Percentiles rank a stretch among this genome's conserved stretches.
These are phyloP conservation scores for Fusarium sp. DNA, from an alignment of 2,329 filamentous ascomycete genomes.

Conservation along the genomic window DNA sequence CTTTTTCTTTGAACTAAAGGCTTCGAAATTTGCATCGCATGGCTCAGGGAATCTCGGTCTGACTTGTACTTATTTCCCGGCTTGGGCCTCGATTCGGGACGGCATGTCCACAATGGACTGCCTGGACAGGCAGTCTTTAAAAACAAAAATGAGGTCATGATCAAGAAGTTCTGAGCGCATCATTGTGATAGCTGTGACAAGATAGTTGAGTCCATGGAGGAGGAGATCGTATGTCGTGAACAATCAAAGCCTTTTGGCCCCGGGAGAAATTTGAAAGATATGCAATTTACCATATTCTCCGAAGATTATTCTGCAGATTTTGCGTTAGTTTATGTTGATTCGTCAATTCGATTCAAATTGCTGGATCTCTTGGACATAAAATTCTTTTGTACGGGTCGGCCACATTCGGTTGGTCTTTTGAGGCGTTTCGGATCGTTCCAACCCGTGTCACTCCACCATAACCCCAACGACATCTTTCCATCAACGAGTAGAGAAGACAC, in stretches of 20 bases:
- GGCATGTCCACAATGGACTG: slow-evolving; percentile 47
- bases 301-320: not conserved
- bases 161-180: slow-evolving; percentile 35
- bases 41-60: slow-evolving; percentile 51
- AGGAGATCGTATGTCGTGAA: not conserved
- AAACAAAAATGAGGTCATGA: slow-evolving; percentile 53
- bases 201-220: not conserved
- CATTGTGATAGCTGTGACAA: not conserved
- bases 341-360: not conserved
- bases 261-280: not conserved
- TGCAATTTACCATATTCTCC: not conserved
- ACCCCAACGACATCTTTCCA: slow-evolving; percentile 30
- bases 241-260: not conserved
- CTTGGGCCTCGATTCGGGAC: slow-evolving; percentile 51
- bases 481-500: slow-evolving; percentile 6
- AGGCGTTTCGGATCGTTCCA: slow-evolving; percentile 22
- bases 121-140: slow-evolving; percentile 46
- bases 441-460: slow-evolving; percentile 34
- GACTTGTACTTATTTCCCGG: slow-evolving; percentile 51
- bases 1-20: slow-evolving; percentile 48
- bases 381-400: not conserved
- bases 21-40: slow-evolving; percentile 52
- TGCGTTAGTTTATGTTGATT: not conserved
- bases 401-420: slow-evolving; percentile 12
- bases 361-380: not conserved